phyloP scores from a whole-genome alignment of 345 rosid species.

The Linum lewisii region DNA sequence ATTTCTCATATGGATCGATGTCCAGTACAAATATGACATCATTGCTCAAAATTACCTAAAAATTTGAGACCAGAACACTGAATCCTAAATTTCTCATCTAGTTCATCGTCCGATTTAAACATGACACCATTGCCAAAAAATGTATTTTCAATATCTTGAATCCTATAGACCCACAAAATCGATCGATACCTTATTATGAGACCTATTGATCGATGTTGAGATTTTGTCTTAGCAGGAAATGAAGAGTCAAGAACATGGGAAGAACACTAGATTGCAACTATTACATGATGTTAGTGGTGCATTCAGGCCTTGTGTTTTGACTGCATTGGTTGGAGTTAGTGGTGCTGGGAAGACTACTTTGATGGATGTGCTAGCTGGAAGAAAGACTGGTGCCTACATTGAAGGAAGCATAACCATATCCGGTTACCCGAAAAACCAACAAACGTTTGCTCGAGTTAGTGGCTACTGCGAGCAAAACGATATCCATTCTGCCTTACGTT shows the following conservation, averaged over 20 bases:
- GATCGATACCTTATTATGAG: no score
- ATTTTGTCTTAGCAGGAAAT: neutral
- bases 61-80: no score
- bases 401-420: constrained; percentile 3
- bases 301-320: constrained; percentile 1
- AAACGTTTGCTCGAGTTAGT: neutral
- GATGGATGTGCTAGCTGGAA: constrained; percentile 5
- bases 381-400: constrained; percentile 4
- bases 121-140: no score
- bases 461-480: constrained; percentile 7
- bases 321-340: constrained; percentile 8
- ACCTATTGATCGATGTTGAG: neutral
- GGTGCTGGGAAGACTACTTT: constrained; percentile 8
- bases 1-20: neutral
- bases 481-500: constrained; percentile 6
- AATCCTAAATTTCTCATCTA: no score
- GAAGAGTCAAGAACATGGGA: neutral
- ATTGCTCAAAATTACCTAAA: no score
- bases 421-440: constrained; percentile 4
- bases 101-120: no score
- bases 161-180: no score
- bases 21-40: no score
- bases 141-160: no score
- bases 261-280: neutral
- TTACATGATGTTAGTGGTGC: constrained; percentile 7